Conservation (phyloP, 2,329 filamentous ascomycete species). For the Ophiostoma australiae region DNA sequence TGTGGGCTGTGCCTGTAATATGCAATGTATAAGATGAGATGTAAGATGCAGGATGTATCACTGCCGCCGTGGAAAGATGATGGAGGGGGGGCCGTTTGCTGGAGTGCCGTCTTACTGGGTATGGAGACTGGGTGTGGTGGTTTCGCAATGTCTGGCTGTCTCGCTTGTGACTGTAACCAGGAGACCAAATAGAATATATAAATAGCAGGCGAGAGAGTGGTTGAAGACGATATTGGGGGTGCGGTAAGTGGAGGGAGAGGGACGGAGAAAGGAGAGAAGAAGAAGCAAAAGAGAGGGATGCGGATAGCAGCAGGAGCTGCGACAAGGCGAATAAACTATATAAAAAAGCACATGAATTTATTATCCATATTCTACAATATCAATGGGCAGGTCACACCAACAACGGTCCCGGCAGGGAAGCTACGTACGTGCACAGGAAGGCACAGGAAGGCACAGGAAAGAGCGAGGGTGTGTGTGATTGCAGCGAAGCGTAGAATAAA, state of each 20-base stretch:
- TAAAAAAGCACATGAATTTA: background rate
- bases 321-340: background rate
- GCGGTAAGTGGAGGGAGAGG: background rate
- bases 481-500: background rate
- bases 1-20: background rate
- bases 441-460: background rate
- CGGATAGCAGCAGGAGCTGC: background rate
- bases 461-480: background rate
- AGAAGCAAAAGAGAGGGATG: background rate
- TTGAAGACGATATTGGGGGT: background rate
- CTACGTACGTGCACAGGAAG: conserved; percentile 1
- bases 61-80: background rate
- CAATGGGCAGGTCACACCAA: background rate
- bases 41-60: background rate
- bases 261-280: background rate
- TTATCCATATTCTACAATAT: background rate
- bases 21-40: background rate
- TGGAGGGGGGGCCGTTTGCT: background rate
- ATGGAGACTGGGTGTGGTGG: background rate
- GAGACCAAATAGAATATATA: background rate
- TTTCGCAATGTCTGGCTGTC: conserved; percentile 15
- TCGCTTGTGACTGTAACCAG: conserved; percentile 13
- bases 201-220: background rate
- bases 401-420: background rate
- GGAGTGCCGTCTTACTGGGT: background rate